Percentiles rank a stretch among this genome's conserved stretches.
phyloP scores from a whole-genome alignment of 176 grass and related monocot species.

The Carex cristatella region DNA sequence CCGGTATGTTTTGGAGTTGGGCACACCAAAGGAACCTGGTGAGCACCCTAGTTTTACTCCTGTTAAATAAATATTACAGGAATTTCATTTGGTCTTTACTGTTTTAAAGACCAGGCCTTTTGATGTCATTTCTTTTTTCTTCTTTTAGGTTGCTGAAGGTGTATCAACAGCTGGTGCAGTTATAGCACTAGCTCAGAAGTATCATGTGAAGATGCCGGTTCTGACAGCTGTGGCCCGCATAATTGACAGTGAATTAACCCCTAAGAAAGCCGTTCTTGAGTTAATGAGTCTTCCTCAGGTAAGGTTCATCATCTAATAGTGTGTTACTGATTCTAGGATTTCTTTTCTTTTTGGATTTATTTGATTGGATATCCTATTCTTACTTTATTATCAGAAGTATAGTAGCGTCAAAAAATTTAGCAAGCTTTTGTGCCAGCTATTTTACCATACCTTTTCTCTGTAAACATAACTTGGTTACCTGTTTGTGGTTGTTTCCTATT shows the following conservation, averaged over 20 bases:
- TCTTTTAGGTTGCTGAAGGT: slow-evolving; percentile 81
- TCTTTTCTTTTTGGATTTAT: neutral
- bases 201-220: slow-evolving; percentile 91
- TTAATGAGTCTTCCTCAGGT: slow-evolving; percentile 98
- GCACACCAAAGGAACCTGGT: too few species aligned
- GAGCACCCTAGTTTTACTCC: too few species aligned
- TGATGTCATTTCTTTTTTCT: neutral
- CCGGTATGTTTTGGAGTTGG: too few species aligned
- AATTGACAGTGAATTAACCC: slow-evolving; percentile 85
- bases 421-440: neutral
- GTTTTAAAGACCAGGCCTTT: neutral
- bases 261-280: slow-evolving; percentile 81
- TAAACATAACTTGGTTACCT: neutral
- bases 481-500: neutral
- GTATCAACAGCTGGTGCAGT: slow-evolving; percentile 90
- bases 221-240: slow-evolving; percentile 90
- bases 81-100: neutral
- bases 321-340: neutral
- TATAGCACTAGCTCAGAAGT: slow-evolving; percentile 90
- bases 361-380: neutral
- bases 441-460: neutral
- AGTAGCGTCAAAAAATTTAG: neutral
- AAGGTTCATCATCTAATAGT: neutral
- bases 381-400: neutral
- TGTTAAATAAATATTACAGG: neutral